Percentiles rank a stretch among this genome's conserved stretches.
Conservation (phyloP, 2,329 filamentous ascomycete genomes). For the Parastagonospora nodorum region DNA sequence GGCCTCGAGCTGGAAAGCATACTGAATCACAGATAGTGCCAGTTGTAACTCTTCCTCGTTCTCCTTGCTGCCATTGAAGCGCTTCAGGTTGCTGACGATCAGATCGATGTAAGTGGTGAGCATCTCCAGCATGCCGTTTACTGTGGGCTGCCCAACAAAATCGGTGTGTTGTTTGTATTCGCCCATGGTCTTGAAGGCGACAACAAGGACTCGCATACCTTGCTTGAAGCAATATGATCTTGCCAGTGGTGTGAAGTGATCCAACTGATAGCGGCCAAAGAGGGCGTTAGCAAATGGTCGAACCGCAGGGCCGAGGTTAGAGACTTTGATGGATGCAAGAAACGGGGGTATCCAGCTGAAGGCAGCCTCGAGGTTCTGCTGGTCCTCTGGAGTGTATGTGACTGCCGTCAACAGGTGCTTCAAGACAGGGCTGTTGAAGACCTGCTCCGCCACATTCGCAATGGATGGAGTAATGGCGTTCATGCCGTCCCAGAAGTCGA, state of each 20-base stretch:
- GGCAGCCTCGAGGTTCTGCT: constrained; percentile 64
- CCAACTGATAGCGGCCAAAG: constrained; percentile 67
- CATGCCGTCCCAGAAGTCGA: constrained; percentile 87
- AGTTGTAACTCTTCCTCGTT: constrained; percentile 48
- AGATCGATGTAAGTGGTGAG: constrained; percentile 62
- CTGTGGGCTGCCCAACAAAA: constrained; percentile 48
- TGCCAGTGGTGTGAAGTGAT: constrained; percentile 61
- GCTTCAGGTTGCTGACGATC: constrained; percentile 41
- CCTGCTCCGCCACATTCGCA: constrained; percentile 79
- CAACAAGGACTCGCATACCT: constrained; percentile 52
- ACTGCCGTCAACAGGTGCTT: constrained; percentile 61
- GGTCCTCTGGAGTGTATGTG: constrained; percentile 54
- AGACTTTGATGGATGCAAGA: constrained; percentile 74
- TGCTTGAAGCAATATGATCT: constrained; percentile 67
- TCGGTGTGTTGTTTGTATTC: constrained; percentile 9
- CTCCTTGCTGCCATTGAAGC: constrained; percentile 27
- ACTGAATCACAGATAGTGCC: constrained; percentile 68
- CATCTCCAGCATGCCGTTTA: constrained; percentile 66
- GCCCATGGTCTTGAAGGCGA: constrained; percentile 39
- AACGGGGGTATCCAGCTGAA: constrained; percentile 81
- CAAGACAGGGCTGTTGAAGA: constrained; percentile 75
- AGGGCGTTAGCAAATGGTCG: constrained; percentile 78
- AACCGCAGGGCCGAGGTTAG: constrained; percentile 79
- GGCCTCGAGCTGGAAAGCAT: constrained; percentile 72
- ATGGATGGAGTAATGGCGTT: constrained; percentile 80